Base-by-base conservation (phyloP, 768 basidiomycete species). In the Trametes gibbosa region DNA sequence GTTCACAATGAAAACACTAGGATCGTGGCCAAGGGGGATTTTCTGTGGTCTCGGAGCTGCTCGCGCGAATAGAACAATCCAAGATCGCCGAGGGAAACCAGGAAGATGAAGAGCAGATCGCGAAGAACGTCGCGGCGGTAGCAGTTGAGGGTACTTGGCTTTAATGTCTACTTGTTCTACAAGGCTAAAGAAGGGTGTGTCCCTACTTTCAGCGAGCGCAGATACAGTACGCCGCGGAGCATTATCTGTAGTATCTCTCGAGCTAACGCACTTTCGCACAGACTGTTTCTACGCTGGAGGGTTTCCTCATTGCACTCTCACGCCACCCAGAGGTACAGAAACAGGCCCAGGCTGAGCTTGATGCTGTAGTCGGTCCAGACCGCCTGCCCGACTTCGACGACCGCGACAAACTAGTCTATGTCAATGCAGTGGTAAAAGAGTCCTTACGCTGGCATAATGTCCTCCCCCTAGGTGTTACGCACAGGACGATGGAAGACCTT, bases 401-500 rank as follows among this genome's bases (percentile, higher is more conserved):
- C 40, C n/a, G 43, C 5, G 27, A 54, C 17, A 37, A 39, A 5
- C 57, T 62, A 5, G 55, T 53, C 1, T 65, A 58, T 34, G 24
- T 59, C 34, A 56, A 58, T 13, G 63, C 59, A 4, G 34, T 64
- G 27, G 25, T 56, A 21, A 60, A 61, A 37, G 63, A 64, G n/a
- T n/a, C 37, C 21, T 46, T 64, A 21, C 54, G 63, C 1, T 64
- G 63, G 63, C 56, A 61, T 34, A 55, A 39, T 35, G 51, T 61
- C 13, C 7, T 52, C 1, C 63, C 63, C n/a, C 23, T 64, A 2
- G 32, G 46, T 12, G 29, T 58, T 1, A 25, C 53, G 5, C 78
- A 79, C 61, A 61, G 68, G 21, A 72, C 67, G 37, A 59, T 53
- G 10, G 47, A 60, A 47, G 66, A 70, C 48, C 59, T 66, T 29